Conservation (phyloP, 345 rosid species). For the Salix koriyanagi region DNA sequence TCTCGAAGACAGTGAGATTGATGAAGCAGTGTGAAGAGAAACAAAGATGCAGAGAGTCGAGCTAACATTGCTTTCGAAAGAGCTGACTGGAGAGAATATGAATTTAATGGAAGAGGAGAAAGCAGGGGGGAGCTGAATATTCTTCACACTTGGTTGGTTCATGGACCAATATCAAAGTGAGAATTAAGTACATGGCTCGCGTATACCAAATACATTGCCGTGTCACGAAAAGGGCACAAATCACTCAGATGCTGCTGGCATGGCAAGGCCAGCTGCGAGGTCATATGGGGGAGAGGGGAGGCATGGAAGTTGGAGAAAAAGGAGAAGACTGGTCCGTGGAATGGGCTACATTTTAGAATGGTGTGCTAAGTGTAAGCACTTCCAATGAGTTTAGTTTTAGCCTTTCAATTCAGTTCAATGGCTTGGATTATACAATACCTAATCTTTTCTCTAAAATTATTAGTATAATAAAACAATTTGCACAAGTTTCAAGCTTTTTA, state of each 20-base stretch:
- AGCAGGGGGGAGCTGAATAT: neutral
- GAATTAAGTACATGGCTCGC: neutral
- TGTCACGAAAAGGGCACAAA: neutral
- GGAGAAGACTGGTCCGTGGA: slow-evolving; percentile 66
- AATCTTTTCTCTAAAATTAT: neutral
- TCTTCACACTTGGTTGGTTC: neutral
- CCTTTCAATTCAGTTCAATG: slow-evolving; percentile 28
- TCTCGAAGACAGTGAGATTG: slow-evolving; percentile 26
- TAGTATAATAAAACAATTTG: neutral
- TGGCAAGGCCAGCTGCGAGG: slow-evolving; percentile 20
- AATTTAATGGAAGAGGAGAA: neutral
- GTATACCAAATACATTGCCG: neutral
- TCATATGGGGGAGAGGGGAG: slow-evolving; percentile 2
- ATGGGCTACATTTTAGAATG: slow-evolving; percentile 56
- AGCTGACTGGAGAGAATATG: slow-evolving; percentile 11
- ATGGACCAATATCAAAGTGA: neutral
- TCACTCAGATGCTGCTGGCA: slow-evolving; percentile 8
- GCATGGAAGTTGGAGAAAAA: slow-evolving; percentile 50
- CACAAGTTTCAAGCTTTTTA: slow-evolving; percentile 23
- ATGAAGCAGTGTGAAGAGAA: slow-evolving; percentile 33
- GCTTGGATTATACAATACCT: neutral
- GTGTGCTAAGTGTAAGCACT: slow-evolving; percentile 33
- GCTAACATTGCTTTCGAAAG: slow-evolving; percentile 31
- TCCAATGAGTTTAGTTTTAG: slow-evolving; percentile 3
- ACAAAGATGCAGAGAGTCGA: slow-evolving; percentile 29